phyloP scores from a whole-genome alignment of 2,329 filamentous ascomycete genomes.

The Talaromyces sp. region DNA sequence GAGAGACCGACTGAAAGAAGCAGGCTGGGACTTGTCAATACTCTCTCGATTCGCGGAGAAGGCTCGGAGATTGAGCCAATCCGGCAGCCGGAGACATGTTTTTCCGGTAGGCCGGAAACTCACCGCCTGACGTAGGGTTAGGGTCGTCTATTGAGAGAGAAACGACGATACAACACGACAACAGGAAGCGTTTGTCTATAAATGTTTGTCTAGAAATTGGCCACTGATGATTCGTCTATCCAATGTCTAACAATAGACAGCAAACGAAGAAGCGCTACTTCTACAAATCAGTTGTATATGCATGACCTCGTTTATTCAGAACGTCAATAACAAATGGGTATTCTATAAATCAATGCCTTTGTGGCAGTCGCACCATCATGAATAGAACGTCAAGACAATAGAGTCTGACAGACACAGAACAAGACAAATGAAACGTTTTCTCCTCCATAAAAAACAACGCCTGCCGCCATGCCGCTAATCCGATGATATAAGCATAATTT shows the following conservation, averaged over 20 bases:
- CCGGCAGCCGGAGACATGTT: slow-evolving; percentile 9
- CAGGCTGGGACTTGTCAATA: background rate
- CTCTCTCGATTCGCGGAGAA: slow-evolving; percentile 13
- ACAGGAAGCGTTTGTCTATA: background rate
- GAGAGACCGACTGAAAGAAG: background rate
- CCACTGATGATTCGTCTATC: background rate
- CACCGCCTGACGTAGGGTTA: slow-evolving; percentile 3
- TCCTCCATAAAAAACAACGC: slow-evolving; percentile 21
- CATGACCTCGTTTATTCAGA: slow-evolving; percentile 1
- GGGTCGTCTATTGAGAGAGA: background rate
- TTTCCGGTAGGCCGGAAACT: background rate
- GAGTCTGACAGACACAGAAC: slow-evolving; percentile 22
- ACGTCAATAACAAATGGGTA: slow-evolving; percentile 19
- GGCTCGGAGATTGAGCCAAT: slow-evolving; percentile 12
- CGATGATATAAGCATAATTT: slow-evolving; percentile 4
- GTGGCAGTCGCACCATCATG: slow-evolving; percentile 20
- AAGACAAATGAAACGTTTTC: slow-evolving; percentile 23
- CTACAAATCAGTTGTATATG: background rate
- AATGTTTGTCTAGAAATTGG: too few species aligned
- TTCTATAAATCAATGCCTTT: slow-evolving; percentile 20
- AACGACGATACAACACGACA: background rate
- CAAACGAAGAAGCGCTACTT: background rate
- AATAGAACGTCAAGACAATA: slow-evolving; percentile 19
- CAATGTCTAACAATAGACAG: background rate
- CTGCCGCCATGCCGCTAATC: slow-evolving; percentile 19